phyloP scores from a whole-genome alignment of 2,329 filamentous ascomycete species.

The Cladosporium velox region DNA sequence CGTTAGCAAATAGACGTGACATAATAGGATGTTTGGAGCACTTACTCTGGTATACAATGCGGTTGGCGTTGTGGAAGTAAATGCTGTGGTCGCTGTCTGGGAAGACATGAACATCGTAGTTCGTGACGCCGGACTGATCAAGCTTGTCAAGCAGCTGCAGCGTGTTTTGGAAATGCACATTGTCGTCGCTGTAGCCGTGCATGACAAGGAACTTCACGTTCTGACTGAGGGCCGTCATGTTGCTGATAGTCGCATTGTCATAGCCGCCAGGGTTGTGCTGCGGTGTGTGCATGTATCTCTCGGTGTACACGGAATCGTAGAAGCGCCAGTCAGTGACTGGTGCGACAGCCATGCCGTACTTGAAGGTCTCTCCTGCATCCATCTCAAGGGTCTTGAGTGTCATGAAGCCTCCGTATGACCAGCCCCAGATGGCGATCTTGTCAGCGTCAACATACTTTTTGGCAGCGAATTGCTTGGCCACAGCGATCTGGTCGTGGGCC shows the following conservation, averaged over 20 bases:
- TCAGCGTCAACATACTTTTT: constrained; percentile 81
- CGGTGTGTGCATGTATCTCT: constrained; percentile 96
- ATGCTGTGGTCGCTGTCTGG: constrained; percentile 96
- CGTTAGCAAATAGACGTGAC: constrained; percentile 22
- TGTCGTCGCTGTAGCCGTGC: constrained; percentile 96
- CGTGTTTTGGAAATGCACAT: constrained; percentile 96
- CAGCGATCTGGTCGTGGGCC: constrained; percentile 85
- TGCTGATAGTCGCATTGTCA: constrained; percentile 69
- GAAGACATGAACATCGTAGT: constrained; percentile 96
- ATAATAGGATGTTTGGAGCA: constrained; percentile 31
- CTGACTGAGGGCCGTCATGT: constrained; percentile 69
- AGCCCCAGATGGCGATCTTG: constrained; percentile 93
- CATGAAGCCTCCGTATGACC: constrained; percentile 96
- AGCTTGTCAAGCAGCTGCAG: constrained; percentile 83
- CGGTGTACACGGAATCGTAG: constrained; percentile 91
- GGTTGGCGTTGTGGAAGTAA: constrained; percentile 89
- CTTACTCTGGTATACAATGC: constrained; percentile 90
- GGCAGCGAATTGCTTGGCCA: constrained; percentile 78
- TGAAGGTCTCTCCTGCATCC: constrained; percentile 86
- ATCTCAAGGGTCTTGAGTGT: constrained; percentile 91
- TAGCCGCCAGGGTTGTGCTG: constrained; percentile 80
- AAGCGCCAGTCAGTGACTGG: constrained; percentile 98
- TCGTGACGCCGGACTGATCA: constrained; percentile 77
- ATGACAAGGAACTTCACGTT: constrained; percentile 91
- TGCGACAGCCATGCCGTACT: constrained; percentile 96